Base-by-base conservation (phyloP, 176 grass and related monocot genomes). In the Aegilops sharonensis region DNA sequence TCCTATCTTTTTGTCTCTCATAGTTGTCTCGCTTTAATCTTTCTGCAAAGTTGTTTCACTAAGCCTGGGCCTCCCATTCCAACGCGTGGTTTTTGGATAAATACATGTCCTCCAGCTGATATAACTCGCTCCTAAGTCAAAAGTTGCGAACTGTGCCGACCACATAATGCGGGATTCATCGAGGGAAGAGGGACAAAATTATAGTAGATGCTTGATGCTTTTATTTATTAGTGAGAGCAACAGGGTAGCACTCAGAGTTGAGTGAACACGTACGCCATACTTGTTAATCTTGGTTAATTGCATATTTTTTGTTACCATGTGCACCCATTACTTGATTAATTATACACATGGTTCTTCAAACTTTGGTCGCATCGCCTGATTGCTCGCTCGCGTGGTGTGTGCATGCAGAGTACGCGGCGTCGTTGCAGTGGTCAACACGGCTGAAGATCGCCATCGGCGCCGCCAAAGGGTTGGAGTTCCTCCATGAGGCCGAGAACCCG, bases 381-480 rank as follows among this genome's bases (percentile, higher is more conserved):
- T 3, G 39, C 39, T 11, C 39, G 39, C 39, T 11, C 39, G 10
- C 47, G 75, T 60, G 8, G 65, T 56, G 65, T 56, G 64, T 79
- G 9, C 32, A 23, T 84, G 76, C 80, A 98, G 95, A 91, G 1
- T 93, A 93, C 47, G 88, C 85, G 18, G 86, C 91, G n/a, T 86
- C 94, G 69, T 21, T 99, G 69, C 97, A 91, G 64, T 99, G 97
- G 97, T 80, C 88, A 79, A 96, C 94, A 89, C 92, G 97, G 9
- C 35, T 99, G 74, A 94, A 94, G 86, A 99, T 99, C 81, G 97
- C 92, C 81, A 59, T 96, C 3, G 97, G 92, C 11, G 94, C 94
- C 0, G 97, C 97, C 65, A 93, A 91, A 85, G 97, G 97, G 64
- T 80, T 99, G 48, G 89, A 83, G 54, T 96, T 99, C 82, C 97